These are phyloP conservation scores for Eustoma russellianum DNA, from an alignment of 257 asterid genomes.

Conservation along the genomic window DNA sequence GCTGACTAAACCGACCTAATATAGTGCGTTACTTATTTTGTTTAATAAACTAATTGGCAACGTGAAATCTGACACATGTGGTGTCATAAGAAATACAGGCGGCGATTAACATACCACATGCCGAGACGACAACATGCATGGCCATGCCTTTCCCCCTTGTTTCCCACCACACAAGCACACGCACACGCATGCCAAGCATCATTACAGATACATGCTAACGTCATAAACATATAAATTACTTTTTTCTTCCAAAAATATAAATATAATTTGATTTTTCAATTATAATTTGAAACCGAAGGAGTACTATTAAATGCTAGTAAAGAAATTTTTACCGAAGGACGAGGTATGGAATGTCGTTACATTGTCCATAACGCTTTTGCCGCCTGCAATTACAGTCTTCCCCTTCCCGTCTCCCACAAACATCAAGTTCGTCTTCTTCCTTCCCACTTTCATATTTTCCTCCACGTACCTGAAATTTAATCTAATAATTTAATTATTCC, in stretches of 20 bases:
- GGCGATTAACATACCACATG: slow-evolving; percentile 9
- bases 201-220: slow-evolving; percentile 1
- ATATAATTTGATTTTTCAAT: too few relatives aligned
- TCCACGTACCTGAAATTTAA: slow-evolving; percentile 56
- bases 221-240: neutral
- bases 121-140: neutral
- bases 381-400: slow-evolving; percentile 79
- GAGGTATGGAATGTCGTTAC: slow-evolving; percentile 90
- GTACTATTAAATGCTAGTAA: slow-evolving; percentile 5
- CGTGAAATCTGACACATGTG: too few relatives aligned
- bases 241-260: too few relatives aligned
- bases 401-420: slow-evolving; percentile 90
- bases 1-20: too few relatives aligned
- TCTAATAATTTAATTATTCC: too few relatives aligned
- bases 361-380: slow-evolving; percentile 47
- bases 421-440: slow-evolving; percentile 83
- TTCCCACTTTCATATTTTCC: slow-evolving; percentile 60
- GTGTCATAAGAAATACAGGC: too few relatives aligned
- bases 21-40: too few relatives aligned
- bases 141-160: neutral
- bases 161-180: neutral
- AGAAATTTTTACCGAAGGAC: slow-evolving; percentile 51
- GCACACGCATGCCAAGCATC: neutral
- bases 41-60: too few relatives aligned
- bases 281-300: too few relatives aligned